Conservation (phyloP, 1,139 yeast species). For the Geotrichum fermentans region DNA sequence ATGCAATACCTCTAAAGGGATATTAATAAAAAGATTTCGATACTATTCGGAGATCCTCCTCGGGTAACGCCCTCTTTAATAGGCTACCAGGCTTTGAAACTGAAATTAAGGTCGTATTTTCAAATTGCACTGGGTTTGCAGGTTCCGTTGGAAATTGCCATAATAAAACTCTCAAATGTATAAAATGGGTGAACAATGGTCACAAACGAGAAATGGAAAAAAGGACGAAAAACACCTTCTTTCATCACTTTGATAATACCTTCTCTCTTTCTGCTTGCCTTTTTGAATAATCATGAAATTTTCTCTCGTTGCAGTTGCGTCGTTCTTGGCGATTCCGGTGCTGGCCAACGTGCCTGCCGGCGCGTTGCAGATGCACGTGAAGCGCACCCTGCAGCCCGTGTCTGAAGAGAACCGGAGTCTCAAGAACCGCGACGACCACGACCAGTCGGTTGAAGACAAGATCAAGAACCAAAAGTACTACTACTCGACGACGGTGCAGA, state of each 20-base stretch:
- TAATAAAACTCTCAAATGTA: background rate
- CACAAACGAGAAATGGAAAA: too few species aligned
- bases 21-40: too few species aligned
- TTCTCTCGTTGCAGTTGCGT: constrained; percentile 14
- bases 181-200: background rate
- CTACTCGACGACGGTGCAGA: constrained; percentile 35
- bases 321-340: constrained; percentile 16
- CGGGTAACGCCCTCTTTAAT: too few species aligned
- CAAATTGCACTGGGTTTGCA: too few species aligned
- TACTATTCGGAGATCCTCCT: too few species aligned
- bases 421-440: constrained; percentile 21
- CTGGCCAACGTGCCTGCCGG: constrained; percentile 26
- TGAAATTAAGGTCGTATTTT: too few species aligned
- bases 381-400: constrained; percentile 25
- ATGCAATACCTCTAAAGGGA: too few species aligned
- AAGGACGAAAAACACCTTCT: too few species aligned
- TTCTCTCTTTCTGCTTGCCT: background rate
- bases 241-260: too few species aligned
- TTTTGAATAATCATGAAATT: constrained; percentile 12
- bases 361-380: constrained; percentile 27
- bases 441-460: constrained; percentile 30
- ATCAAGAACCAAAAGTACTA: constrained; percentile 36
- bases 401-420: constrained; percentile 20
- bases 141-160: too few species aligned
- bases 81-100: too few species aligned